phyloP scores from a whole-genome alignment of 768 basidiomycete species.

The Hypsizygus marmoreus region DNA sequence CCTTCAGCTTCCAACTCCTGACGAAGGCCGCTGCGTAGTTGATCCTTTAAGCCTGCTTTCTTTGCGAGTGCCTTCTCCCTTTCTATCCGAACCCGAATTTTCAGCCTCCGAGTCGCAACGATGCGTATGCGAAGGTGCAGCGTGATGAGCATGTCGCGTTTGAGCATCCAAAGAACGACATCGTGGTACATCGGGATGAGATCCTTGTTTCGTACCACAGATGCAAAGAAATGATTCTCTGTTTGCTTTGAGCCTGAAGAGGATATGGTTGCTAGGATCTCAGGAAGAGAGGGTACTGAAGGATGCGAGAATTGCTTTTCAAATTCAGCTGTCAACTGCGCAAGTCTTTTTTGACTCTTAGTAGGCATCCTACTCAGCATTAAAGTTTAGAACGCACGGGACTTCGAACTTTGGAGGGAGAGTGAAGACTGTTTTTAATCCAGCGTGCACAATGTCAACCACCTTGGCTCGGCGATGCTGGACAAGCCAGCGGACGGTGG shows the following conservation, averaged over 20 bases:
- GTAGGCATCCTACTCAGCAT: conserved; percentile 4
- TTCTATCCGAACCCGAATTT: conserved; percentile 59
- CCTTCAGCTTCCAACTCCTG: conserved; percentile 21
- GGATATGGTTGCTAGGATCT: conserved; percentile 76
- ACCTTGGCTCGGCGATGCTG: conserved; percentile 88
- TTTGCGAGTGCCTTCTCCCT: conserved; percentile 39
- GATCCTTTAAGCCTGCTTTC: conserved; percentile 17
- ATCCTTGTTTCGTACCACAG: conserved; percentile 71
- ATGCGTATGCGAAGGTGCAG: conserved; percentile 86
- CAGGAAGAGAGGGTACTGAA: conserved; percentile 68
- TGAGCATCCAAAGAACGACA: conserved; percentile 90
- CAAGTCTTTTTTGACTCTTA: conserved; percentile 38
- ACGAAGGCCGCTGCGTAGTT: conserved; percentile 18
- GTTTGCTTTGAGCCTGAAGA: conserved; percentile 61
- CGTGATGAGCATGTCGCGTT: conserved; percentile 81
- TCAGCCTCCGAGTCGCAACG: conserved; percentile 76
- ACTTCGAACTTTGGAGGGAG: conserved; percentile 64
- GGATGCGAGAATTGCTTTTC: conserved; percentile 57
- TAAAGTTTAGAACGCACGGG: conserved; percentile 46
- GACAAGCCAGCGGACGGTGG: conserved; percentile 91
- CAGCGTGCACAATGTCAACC: conserved; percentile 79
- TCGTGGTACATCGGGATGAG: conserved; percentile 72
- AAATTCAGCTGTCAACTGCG: conserved; percentile 61
- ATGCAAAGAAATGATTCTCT: conserved; percentile 78
- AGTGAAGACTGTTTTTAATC: conserved; percentile 81